Base-by-base conservation (phyloP, 176 grass and related monocot species). In the Aegilops bicornis region DNA sequence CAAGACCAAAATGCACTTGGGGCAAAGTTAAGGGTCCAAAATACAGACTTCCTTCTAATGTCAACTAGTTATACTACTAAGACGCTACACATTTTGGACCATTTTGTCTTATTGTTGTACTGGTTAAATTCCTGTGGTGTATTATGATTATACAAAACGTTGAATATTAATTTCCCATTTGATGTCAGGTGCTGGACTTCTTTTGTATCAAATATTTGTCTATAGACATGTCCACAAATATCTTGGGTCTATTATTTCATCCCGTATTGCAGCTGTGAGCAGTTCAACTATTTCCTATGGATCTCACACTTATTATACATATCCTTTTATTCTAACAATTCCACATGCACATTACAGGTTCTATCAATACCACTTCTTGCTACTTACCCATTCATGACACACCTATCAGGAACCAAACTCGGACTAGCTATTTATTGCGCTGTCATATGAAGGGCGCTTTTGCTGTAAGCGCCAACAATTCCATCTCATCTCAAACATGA, bases 161-260 rank as follows among this genome's bases (percentile, higher is more conserved):
- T 48, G 45, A 48, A 48, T 48, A 48, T 15, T 48, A 48, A 48
- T 48, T 15, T 48, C 13, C 4, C 13, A 48, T 15, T 17, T 24
- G 8, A 48, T 75, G 8, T 75, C 14, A 97, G 95, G 92, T 90
- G 88, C 73, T 33, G 74, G 85, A 32, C 92, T 97, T 45, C 87
- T 97, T 62, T 75, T 91, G 27, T 95, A 89, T 91, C 95, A 97
- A 78, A 64, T 95, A 12, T 84, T 93, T 70, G 63, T 97, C 65
- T 97, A 88, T 30, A 84, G 87, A 72, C 25, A 56, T 43, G 43
- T 93, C 25, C 37, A 90, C 65, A 85, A 66, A 64, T 48, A 85
- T 19, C 39, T 93, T 0, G 91, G 92, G 82, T 81, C 82, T 31
- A 67, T 95, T 61, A 67, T 69, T 65, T 93, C 87, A 73, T 64